Evolutionary conservation across 2,329 filamentous ascomycete genomes (phyloP).

Genomic region (Hypoxylon sp.): DNA sequence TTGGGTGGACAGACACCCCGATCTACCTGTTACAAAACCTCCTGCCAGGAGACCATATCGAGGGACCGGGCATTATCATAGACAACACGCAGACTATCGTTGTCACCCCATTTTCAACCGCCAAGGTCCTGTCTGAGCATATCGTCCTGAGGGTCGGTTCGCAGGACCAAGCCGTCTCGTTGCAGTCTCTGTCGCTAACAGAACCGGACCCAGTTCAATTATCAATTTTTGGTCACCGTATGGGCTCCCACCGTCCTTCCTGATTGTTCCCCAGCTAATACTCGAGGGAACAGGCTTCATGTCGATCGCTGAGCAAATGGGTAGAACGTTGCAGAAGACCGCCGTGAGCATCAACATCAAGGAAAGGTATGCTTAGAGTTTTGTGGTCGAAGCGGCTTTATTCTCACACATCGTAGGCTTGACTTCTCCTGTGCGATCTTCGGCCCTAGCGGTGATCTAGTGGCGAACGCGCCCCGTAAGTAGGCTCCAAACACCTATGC

Average conservation of each 20-base stretch:
- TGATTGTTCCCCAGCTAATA: neutral
- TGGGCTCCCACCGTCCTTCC: neutral
- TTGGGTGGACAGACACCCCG: conserved; percentile 76
- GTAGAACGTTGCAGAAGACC: conserved; percentile 79
- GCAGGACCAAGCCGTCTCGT: neutral
- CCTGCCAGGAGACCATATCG: conserved; percentile 72
- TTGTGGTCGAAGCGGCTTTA: neutral
- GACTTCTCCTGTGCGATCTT: conserved; percentile 86
- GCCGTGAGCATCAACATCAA: conserved; percentile 83
- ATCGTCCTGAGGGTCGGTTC: conserved; percentile 75
- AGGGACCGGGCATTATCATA: conserved; percentile 84
- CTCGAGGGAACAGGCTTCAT: conserved; percentile 69
- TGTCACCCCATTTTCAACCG: conserved; percentile 79
- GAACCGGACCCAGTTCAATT: conserved; percentile 68
- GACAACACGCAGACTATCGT: conserved; percentile 88
- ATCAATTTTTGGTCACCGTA: conserved; percentile 74
- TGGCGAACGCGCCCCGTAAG: conserved; percentile 74
- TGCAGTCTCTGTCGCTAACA: conserved; percentile 9
- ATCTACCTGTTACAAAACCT: conserved; percentile 83
- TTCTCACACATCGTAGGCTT: conserved; percentile 53
- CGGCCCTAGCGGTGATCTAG: conserved; percentile 75
- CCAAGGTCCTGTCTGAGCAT: conserved; percentile 83
- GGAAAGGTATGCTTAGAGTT: conserved; percentile 54
- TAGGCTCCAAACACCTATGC: neutral
- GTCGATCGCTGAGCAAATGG: conserved; percentile 87